Evolutionary conservation across 257 asterid species (phyloP).

Genomic region (Penstemon barbatus): DNA sequence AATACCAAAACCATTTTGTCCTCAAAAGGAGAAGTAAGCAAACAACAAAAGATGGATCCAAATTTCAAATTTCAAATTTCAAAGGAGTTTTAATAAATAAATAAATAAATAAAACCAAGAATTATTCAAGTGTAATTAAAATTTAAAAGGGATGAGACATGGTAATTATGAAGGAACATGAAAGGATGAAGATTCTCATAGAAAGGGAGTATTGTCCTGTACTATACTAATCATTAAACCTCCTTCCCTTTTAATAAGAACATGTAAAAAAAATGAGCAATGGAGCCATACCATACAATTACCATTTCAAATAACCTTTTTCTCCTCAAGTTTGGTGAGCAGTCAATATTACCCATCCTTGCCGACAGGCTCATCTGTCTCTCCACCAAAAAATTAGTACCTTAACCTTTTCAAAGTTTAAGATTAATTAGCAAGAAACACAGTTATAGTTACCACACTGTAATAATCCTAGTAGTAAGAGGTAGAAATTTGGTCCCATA

Average conservation of each 20-base stretch:
- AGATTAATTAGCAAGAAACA: constrained; percentile 20
- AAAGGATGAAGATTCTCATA: constrained; percentile 47
- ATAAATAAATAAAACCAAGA: constrained; percentile 3
- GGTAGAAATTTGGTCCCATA: no score
- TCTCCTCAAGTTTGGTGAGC: constrained; percentile 48
- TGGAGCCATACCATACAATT: constrained; percentile 34
- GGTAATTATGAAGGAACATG: constrained; percentile 43
- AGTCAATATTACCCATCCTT: constrained; percentile 37
- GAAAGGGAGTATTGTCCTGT: constrained; percentile 30
- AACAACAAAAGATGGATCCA: constrained; percentile 16
- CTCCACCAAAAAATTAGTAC: constrained; percentile 25
- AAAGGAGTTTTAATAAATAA: constrained; percentile 32
- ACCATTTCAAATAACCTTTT: constrained; percentile 23
- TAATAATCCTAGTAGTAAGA: not conserved
- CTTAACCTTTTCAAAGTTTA: constrained; percentile 9
- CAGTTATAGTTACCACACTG: not conserved
- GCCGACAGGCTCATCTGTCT: constrained; percentile 30
- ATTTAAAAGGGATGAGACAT: constrained; percentile 20
- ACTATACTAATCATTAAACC: constrained; percentile 39
- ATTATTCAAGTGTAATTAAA: constrained; percentile 19
- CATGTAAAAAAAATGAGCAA: constrained; percentile 30
- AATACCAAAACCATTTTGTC: not conserved
- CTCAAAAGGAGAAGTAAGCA: constrained; percentile 13
- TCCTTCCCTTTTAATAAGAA: constrained; percentile 31
- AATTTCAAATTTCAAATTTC: not conserved